Evolutionary conservation across 1,284 basidiomycete species (phyloP).

Genomic region (Rhodotorula sp.): DNA sequence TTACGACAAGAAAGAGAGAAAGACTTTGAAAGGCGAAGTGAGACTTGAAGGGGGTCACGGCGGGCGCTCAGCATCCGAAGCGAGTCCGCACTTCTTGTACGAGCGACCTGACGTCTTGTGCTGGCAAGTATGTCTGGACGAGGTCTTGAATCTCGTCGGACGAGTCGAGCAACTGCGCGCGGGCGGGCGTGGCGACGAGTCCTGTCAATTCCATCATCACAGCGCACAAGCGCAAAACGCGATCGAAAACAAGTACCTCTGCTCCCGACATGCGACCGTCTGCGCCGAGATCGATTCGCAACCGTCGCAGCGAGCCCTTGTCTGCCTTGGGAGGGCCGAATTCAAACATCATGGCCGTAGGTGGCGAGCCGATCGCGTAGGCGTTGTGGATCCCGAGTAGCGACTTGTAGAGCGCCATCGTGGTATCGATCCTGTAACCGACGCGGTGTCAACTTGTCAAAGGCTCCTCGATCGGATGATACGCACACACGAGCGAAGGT

Average conservation of each 20-base stretch:
- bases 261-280: conserved; percentile 27
- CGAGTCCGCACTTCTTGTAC: conserved; percentile 32
- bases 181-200: background rate
- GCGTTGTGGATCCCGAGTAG: conserved; percentile 32
- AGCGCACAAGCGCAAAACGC: no score
- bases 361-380: conserved; percentile 25
- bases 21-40: background rate
- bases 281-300: conserved; percentile 21
- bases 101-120: conserved; percentile 29
- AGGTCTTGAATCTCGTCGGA: conserved; percentile 33
- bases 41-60: background rate
- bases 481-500: background rate
- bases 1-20: background rate
- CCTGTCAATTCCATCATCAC: background rate
- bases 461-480: no score
- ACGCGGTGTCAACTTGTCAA: background rate
- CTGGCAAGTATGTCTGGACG: conserved; percentile 18
- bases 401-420: conserved; percentile 29
- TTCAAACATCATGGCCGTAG: conserved; percentile 26
- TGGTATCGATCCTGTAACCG: conserved; percentile 31
- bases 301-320: conserved; percentile 18
- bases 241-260: conserved; percentile 1
- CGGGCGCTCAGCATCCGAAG: conserved; percentile 4
- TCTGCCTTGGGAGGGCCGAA: conserved; percentile 4
- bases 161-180: conserved; percentile 30